Base-by-base conservation (phyloP, 352 stramenopile genomes). In the Pythium folliculosum region DNA sequence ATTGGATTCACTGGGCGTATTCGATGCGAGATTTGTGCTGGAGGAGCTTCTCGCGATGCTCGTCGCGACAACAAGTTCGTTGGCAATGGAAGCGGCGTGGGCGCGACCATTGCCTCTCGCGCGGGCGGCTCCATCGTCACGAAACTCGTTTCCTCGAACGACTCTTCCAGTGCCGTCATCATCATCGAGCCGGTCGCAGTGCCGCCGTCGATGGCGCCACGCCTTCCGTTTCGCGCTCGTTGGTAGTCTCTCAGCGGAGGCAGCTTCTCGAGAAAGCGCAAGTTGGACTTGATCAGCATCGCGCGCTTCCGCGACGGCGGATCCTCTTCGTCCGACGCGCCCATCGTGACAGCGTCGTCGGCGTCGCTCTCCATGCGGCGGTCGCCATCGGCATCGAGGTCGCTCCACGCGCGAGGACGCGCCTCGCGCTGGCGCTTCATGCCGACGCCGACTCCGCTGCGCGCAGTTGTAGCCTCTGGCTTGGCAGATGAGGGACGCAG, bases 121-220 rank as follows among this genome's bases (percentile, higher is more conserved):
- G 73, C 67, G 6, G 74, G 69, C 1, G 76, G 67, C 57, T 85
- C 76, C 13, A 77, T 57, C 0, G 78, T 85, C 43, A 88, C 77
- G 55, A 92, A 90, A 66, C 82, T 89, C 58, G 82, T 88, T 56
- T 90, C 82, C 47, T 86, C 74, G 64, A 92, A 82, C 2, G 81
- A 83, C 48, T 86, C 76, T 65, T 91, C 81, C 40, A 92, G 69
- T 35, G 84, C 84, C 43, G 71, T 60, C 70, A 92, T 84, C 71
- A 82, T 84, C 43, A 82, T 55, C 27, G 61, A 54, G 8, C 69
- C 70, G 3, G 71, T 56, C 4, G 77, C 71, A 0, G 67, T 60
- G 9, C 84, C 84, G 4, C 82, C 82, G 51, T 92, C 84, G 10
- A 92, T 80, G 16, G 76, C 84, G 5, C 84, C 84, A 25, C 84